Evolutionary conservation across 208 protist genomes (phyloP).

Genomic region (Histomonas meleagridis): DNA sequence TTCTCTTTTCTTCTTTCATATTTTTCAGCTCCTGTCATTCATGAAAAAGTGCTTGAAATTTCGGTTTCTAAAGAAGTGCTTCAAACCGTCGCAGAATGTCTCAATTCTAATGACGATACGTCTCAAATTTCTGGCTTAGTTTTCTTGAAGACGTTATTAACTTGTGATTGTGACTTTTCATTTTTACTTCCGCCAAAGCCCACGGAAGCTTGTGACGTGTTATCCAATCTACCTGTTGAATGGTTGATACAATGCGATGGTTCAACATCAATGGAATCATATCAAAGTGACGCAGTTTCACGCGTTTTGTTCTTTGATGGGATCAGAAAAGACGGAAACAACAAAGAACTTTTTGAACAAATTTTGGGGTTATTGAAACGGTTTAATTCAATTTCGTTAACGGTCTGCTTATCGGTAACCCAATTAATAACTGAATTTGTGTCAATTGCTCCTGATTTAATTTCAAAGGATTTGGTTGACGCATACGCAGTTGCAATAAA

Average conservation of each 20-base stretch:
- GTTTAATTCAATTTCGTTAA: not conserved
- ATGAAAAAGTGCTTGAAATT: not conserved
- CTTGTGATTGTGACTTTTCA: not conserved
- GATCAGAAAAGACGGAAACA: not conserved
- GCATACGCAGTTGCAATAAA: not conserved
- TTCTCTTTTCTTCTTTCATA: not conserved
- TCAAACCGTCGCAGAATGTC: not conserved
- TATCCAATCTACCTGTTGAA: not conserved
- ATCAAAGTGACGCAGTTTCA: not conserved
- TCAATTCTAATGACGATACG: not conserved
- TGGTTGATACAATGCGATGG: not conserved
- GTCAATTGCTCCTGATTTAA: not conserved
- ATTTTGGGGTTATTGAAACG: not conserved
- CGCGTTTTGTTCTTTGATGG: not conserved
- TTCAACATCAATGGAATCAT: not conserved
- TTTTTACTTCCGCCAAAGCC: not conserved
- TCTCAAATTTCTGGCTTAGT: not conserved
- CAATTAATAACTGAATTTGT: not conserved
- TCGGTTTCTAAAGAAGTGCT: not conserved
- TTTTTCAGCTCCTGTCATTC: not conserved
- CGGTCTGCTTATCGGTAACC: not conserved
- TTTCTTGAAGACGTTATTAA: not conserved
- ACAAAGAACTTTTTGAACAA: not conserved
- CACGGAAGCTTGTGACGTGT: not conserved
- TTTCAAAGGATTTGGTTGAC: not conserved